phyloP scores from a whole-genome alignment of 768 basidiomycete species.

The Baorangia bicolor region DNA sequence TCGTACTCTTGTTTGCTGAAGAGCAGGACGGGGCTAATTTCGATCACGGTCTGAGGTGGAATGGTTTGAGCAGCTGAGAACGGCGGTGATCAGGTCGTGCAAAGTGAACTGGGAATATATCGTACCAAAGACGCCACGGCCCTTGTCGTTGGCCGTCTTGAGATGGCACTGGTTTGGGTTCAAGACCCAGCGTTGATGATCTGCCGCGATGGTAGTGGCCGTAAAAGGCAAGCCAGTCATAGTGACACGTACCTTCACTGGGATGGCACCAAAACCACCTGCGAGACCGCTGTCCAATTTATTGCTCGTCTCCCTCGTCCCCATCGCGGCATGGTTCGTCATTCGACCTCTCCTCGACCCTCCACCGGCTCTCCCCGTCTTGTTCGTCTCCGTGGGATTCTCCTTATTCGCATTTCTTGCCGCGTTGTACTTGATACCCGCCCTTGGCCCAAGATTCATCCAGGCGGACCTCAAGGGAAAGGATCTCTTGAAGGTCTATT shows the following conservation, averaged over 20 bases:
- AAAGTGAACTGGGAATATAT: not conserved
- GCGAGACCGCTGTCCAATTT: slow-evolving; percentile 53
- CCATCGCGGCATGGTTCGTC: slow-evolving; percentile 72
- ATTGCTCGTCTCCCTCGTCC: slow-evolving; percentile 58
- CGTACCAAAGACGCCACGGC: slow-evolving; percentile 66
- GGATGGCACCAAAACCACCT: slow-evolving; percentile 26
- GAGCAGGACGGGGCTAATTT: slow-evolving; percentile 84
- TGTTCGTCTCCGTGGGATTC: slow-evolving; percentile 81
- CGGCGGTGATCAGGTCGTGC: slow-evolving; percentile 27
- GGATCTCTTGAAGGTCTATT: slow-evolving; percentile 84
- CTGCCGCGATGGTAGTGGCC: slow-evolving; percentile 4
- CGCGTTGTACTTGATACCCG: slow-evolving; percentile 78
- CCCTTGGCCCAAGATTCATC: slow-evolving; percentile 76
- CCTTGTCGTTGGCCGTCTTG: slow-evolving; percentile 45
- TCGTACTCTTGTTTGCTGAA: slow-evolving; percentile 71
- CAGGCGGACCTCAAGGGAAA: slow-evolving; percentile 80
- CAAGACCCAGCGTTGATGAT: slow-evolving; percentile 22
- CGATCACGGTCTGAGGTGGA: slow-evolving; percentile 64
- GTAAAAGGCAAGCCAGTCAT: slow-evolving; percentile 14
- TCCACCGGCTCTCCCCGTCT: slow-evolving; percentile 62
- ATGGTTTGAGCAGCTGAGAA: slow-evolving; percentile 23
- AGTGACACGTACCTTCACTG: not conserved
- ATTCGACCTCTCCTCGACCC: slow-evolving; percentile 70
- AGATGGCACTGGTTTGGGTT: slow-evolving; percentile 53
- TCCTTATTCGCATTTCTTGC: slow-evolving; percentile 79